Evolutionary conservation across 495 filamentous ascomycete species (phyloP).

Genomic region (Aspergillus leporis): DNA sequence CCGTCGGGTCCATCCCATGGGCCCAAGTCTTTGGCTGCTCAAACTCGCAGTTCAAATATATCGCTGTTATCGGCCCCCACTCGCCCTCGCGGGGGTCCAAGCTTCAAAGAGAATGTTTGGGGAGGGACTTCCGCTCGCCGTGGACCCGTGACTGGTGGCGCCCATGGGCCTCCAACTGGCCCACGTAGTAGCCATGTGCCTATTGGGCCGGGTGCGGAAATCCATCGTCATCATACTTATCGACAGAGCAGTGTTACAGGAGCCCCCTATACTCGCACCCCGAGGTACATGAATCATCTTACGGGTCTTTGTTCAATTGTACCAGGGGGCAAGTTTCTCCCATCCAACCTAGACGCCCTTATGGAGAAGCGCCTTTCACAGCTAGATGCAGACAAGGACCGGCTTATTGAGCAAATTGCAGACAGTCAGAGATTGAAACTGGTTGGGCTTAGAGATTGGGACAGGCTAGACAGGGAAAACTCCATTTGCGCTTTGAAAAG

Average conservation of each 20-base stretch:
- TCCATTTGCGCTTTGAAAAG: conserved; percentile 58
- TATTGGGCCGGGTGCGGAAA: conserved; percentile 24
- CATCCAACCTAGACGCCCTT: conserved; percentile 37
- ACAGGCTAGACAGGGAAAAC: conserved; percentile 57
- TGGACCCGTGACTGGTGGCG: conserved; percentile 29
- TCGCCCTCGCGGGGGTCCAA: conserved; percentile 53
- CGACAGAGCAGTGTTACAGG: conserved; percentile 51
- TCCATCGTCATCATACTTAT: conserved; percentile 40
- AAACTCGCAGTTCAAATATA: conserved; percentile 48
- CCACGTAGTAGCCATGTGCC: conserved; percentile 43
- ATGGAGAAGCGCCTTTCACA: conserved; percentile 50
- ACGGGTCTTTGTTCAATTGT: conserved; percentile 50
- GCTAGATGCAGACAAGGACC: conserved; percentile 56
- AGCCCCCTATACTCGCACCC: conserved; percentile 50
- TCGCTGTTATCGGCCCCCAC: conserved; percentile 61
- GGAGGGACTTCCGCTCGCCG: conserved; percentile 39
- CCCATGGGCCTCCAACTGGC: conserved; percentile 41
- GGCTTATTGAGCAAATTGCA: conserved; percentile 53
- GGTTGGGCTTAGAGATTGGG: conserved; percentile 58
- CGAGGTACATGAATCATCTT: conserved; percentile 54
- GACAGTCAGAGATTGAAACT: conserved; percentile 56
- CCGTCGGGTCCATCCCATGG: conserved; percentile 51
- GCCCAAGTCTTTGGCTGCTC: conserved; percentile 45
- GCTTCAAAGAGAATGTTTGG: conserved; percentile 39
- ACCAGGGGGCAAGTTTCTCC: conserved; percentile 49